Evolutionary conservation across 768 basidiomycete species (phyloP).

Genomic region (Lenzites betulinus): DNA sequence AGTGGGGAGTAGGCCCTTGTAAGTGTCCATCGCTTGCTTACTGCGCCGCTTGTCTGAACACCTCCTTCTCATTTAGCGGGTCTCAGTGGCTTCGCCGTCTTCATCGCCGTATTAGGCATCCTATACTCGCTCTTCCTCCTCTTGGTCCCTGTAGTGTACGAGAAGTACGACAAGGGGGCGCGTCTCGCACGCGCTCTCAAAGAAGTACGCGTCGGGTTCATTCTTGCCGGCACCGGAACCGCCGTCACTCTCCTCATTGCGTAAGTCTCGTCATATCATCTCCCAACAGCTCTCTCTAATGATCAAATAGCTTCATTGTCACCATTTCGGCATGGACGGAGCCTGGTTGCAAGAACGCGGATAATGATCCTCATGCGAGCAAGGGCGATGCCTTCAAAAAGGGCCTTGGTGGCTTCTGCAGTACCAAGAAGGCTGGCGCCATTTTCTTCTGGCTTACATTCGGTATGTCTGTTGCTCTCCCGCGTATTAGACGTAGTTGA

Average conservation of each 20-base stretch:
- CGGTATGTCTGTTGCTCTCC: slow-evolving; percentile 45
- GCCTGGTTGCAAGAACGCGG: slow-evolving; percentile 84
- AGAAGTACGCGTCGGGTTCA: slow-evolving; percentile 82
- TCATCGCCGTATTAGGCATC: slow-evolving; percentile 73
- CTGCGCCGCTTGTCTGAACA: not conserved
- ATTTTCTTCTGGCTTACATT: slow-evolving; percentile 91
- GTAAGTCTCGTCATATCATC: slow-evolving; percentile 47
- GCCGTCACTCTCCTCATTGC: slow-evolving; percentile 72
- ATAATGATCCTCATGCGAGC: slow-evolving; percentile 77
- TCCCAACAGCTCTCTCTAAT: not conserved
- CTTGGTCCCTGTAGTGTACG: slow-evolving; percentile 75
- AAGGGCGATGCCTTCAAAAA: slow-evolving; percentile 63
- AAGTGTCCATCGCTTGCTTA: slow-evolving; percentile 35
- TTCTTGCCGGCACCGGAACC: slow-evolving; percentile 73
- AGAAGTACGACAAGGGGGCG: slow-evolving; percentile 81
- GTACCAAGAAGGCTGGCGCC: slow-evolving; percentile 86
- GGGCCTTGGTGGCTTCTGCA: slow-evolving; percentile 81
- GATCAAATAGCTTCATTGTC: slow-evolving; percentile 57
- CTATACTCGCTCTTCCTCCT: slow-evolving; percentile 74
- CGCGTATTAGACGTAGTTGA: not conserved
- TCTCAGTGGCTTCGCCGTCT: slow-evolving; percentile 82
- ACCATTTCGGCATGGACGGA: slow-evolving; percentile 89
- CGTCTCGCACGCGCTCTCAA: slow-evolving; percentile 78
- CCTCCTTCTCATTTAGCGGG: slow-evolving; percentile 59
- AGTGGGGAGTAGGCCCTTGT: slow-evolving; percentile 87